Evolutionary conservation across 2,329 filamentous ascomycete genomes (phyloP), one percentile per base, ranked within the genome.

Genomic region (Epichloe scottii): DNA sequence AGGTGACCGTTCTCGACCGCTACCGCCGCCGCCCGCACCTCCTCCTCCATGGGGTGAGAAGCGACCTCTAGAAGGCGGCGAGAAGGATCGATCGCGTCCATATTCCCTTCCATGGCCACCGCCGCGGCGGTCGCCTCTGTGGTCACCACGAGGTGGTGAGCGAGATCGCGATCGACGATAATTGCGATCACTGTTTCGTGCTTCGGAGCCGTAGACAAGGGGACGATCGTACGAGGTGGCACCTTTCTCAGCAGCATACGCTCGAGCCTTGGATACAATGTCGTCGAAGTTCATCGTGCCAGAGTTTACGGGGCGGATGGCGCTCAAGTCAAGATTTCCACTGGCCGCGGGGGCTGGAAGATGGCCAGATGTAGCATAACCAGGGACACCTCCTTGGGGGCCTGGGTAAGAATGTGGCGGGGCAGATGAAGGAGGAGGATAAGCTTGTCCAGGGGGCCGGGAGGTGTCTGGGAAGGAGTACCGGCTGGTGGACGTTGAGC

Each of bases 271-370:
- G 39, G 89, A 87, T 59, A 95, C 84, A 46, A 88, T 86, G 65
- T 94, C 88, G 53, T 85, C 79, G 56, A 95, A 84, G 66, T 84
- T 91, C 59, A 94, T 84, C 19, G 85, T 88, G 53, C 89, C 89
- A 33, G 86, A 87, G 63, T 78, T 88, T 51, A 85, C 78, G 4
- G 89, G 88, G 60, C 86, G 85, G 63, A 93, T 87, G 51, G 79
- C 77, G 68, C 84, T 90, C 49, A 95, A 69, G 63, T 95, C 88
- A 55, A 94, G 74, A 59, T 80, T 89, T 48, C 88, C 88, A 53
- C 85, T 86, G 51, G 77, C 77, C 5, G 84, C 79, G 2, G 87
- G 86, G 58, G 82, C 82, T 3, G 85, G 85, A 33, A 85, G 70
- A 59, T 74, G 79, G 52, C 66, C 58, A 48, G 65, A 54, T 40